Base-by-base conservation (phyloP, 805 yeast genomes). In the Helenozyma baotianmanensis region DNA sequence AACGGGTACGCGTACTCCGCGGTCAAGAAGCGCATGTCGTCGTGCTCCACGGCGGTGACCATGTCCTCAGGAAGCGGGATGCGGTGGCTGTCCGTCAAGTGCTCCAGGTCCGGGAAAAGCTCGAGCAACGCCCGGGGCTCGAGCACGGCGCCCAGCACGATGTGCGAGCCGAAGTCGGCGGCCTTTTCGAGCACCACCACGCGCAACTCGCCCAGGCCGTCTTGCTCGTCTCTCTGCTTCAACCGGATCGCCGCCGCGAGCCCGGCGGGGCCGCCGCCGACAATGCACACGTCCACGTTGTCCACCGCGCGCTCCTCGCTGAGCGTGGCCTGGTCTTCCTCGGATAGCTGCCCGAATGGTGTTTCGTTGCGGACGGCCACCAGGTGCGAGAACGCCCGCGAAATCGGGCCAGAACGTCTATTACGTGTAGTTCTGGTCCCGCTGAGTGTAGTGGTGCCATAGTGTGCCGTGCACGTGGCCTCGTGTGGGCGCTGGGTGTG, bases 231-330 rank as follows among this genome's bases (percentile, higher is more conserved):
- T 22, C 90, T 62, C 55, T 89, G 96, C 57, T 92, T 92, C 37
- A 87, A 66, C 45, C 75, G 73, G 42, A 92, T 92, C 9, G 97
- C 97, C 2, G 98, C 82, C 1, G 96, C 89, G 31, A 92, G 65
- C 3, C 98, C 98, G 1, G 97, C 94, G 6, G 97, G 97, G 0
- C 98, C 98, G 22, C 95, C 97, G 26, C 98, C 98, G 2, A 92
- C 95, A 32, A 92, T 87, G 50, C 95, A 84, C 14, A 92, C 95
- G 57, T 92, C 98, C 17, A 86, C 96, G 21, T 76, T 74, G 52
- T 92, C 98, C 10, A 70, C 74, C 5, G 84, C 95, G 36, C 97
- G 68, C 42, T 80, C 85, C 40, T 76, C 81, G 1, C 64, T 64
- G 11, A 81, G 58, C 4, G 62, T 36, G 22, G 61, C 74, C 43